Evolutionary conservation across 2,329 filamentous ascomycete genomes (phyloP).

Genomic region (Dactylellina haptotyla): DNA sequence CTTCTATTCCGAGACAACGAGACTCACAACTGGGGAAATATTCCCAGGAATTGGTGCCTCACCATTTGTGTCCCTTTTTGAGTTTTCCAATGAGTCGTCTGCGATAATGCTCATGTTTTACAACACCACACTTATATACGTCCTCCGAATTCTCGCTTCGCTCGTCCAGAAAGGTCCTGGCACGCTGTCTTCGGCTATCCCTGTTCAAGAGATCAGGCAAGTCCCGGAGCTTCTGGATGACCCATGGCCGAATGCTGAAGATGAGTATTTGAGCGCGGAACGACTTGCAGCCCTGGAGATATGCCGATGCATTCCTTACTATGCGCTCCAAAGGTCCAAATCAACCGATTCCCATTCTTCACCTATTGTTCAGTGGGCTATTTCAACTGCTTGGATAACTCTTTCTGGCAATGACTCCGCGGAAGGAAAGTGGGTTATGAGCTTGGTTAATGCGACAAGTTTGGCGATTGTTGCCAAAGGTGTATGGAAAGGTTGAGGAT

Average conservation of each 20-base stretch:
- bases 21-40: not conserved
- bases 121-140: slow-evolving; percentile 58
- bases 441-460: slow-evolving; percentile 10
- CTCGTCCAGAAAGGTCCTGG: slow-evolving; percentile 12
- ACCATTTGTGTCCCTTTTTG: not conserved
- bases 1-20: not conserved
- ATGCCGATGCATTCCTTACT: slow-evolving; percentile 56
- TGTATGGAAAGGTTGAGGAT: slow-evolving; percentile 11
- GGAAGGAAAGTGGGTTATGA: slow-evolving; percentile 54
- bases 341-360: slow-evolving; percentile 37
- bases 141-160: slow-evolving; percentile 56
- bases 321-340: slow-evolving; percentile 44
- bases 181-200: not conserved
- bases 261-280: slow-evolving; percentile 50
- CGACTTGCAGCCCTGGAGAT: slow-evolving; percentile 55
- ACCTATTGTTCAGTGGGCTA: slow-evolving; percentile 57
- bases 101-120: slow-evolving; percentile 58
- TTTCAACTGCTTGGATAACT: slow-evolving; percentile 55
- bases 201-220: not conserved
- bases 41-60: not conserved
- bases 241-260: not conserved
- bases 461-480: slow-evolving; percentile 31
- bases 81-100: slow-evolving; percentile 11
- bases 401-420: slow-evolving; percentile 54
- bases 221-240: not conserved